These are phyloP conservation scores for Blastocystis sp. DNA, from an alignment of 352 stramenopile species.

Conservation along the genomic window DNA sequence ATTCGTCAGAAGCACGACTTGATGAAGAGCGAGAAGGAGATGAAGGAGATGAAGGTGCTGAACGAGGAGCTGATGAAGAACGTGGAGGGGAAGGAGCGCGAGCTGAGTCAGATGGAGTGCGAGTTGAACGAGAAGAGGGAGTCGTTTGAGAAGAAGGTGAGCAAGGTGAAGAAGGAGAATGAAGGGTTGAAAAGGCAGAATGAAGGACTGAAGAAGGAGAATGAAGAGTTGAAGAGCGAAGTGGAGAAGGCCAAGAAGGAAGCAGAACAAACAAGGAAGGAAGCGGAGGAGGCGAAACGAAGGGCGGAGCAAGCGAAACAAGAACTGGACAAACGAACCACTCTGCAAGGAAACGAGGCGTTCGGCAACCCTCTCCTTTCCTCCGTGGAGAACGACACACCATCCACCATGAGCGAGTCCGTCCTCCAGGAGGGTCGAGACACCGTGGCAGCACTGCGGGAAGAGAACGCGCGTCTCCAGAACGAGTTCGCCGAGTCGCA, in stretches of 20 bases:
- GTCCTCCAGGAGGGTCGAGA: not conserved
- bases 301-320: not conserved
- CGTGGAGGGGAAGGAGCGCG: not conserved
- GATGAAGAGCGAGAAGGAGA: not conserved
- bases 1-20: not conserved
- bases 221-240: not conserved
- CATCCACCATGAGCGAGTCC: not conserved
- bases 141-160: not conserved
- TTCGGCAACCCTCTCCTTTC: no score
- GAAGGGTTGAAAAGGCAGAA: not conserved
- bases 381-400: not conserved
- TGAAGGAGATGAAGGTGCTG: not conserved
- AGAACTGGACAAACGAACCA: not conserved
- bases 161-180: not conserved
- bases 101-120: not conserved
- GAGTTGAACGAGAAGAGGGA: not conserved
- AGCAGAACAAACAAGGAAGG: not conserved
- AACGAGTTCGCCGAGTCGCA: conserved; percentile 35
- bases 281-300: not conserved
- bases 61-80: conserved; percentile 10
- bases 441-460: not conserved
- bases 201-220: conserved; percentile 3
- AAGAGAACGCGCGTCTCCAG: not conserved
- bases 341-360: not conserved
- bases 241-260: not conserved